Evolutionary conservation across 2,329 filamentous ascomycete species (phyloP).

Genomic region (Aspergillus sp.): DNA sequence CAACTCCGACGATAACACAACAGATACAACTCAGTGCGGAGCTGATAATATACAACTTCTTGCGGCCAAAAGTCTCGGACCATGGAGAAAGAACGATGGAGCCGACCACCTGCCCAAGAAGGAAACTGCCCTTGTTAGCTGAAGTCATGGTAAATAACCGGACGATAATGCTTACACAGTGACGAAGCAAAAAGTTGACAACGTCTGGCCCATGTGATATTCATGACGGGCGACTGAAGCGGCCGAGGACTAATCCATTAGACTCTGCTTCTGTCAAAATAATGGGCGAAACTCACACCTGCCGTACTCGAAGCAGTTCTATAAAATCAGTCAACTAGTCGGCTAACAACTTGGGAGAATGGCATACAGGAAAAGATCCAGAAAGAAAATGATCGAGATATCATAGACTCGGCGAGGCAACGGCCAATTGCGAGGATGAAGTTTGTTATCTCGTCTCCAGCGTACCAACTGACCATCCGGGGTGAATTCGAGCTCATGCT

Average conservation of each 20-base stretch:
- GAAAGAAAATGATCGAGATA: conserved; percentile 18
- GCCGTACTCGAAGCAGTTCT: conserved; percentile 32
- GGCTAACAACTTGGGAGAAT: neutral
- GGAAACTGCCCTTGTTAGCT: conserved; percentile 18
- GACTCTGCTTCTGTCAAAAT: neutral
- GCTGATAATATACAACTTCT: conserved; percentile 28
- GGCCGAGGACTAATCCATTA: conserved; percentile 19
- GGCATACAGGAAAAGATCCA: conserved; percentile 29
- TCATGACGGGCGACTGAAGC: conserved; percentile 21
- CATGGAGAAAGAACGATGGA: conserved; percentile 31
- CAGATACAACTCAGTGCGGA: conserved; percentile 22
- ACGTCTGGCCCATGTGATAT: conserved; percentile 17
- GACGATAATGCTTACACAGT: conserved; percentile 11
- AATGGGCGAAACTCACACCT: conserved; percentile 19
- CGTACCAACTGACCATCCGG: conserved; percentile 24
- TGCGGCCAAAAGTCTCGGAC: conserved; percentile 34
- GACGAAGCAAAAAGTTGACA: conserved; percentile 28
- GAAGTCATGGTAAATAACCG: neutral
- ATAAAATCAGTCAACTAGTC: neutral
- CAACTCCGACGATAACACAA: conserved; percentile 33
- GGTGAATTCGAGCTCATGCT: conserved; percentile 23
- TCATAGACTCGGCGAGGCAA: conserved; percentile 22
- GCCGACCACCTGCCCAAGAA: conserved; percentile 28
- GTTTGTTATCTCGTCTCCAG: conserved; percentile 23
- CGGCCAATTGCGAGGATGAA: conserved; percentile 28